phyloP scores from a whole-genome alignment of 2,329 filamentous ascomycete species.

The Annulohypoxylon truncatum region DNA sequence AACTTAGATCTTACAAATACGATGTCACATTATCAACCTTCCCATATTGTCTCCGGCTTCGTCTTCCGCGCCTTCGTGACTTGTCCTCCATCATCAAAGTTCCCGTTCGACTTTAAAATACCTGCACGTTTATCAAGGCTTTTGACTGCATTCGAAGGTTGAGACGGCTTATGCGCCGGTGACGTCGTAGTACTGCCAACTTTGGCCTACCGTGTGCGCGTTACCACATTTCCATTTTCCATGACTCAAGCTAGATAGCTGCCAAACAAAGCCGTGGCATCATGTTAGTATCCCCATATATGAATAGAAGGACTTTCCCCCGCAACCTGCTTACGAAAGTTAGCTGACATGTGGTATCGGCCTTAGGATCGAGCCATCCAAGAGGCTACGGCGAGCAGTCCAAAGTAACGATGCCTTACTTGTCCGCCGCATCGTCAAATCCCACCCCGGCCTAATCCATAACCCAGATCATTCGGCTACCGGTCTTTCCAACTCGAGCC shows the following conservation, averaged over 20 bases:
- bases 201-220: constrained; percentile 1
- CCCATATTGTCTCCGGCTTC: background rate
- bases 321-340: background rate
- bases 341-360: constrained; percentile 11
- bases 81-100: background rate
- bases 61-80: background rate
- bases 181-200: background rate
- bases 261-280: background rate
- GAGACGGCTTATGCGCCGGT: background rate
- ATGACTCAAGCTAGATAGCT: background rate
- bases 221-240: background rate
- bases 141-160: background rate
- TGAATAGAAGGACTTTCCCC: background rate
- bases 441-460: constrained; percentile 76
- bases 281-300: constrained; percentile 20
- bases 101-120: background rate
- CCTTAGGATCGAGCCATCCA: constrained; percentile 73
- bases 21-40: background rate
- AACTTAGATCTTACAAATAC: background rate
- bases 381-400: constrained; percentile 85
- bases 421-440: constrained; percentile 79
- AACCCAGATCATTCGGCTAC: constrained; percentile 79
- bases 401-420: constrained; percentile 77
- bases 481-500: constrained; percentile 81
- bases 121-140: background rate